Evolutionary conservation across 306 rosid genomes (phyloP).

Genomic region (Luffa aegyptiaca): DNA sequence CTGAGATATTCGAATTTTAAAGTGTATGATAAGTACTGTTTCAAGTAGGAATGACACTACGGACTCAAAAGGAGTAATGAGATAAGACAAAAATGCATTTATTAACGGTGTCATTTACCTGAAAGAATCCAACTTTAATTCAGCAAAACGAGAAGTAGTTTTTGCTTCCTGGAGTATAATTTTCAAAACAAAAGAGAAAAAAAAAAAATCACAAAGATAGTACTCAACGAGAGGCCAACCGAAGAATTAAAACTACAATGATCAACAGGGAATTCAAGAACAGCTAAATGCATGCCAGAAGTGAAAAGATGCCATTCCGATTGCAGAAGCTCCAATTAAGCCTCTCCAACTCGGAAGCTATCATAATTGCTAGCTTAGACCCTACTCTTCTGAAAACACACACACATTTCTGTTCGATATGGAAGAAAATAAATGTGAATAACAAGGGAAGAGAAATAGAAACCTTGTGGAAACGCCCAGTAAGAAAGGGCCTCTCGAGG

Average conservation of each 20-base stretch:
- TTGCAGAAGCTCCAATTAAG: not conserved
- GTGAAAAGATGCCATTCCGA: not conserved
- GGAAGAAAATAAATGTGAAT: not conserved
- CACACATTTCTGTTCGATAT: not conserved
- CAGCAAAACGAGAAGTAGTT: slow-evolving; percentile 29
- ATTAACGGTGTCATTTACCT: slow-evolving; percentile 15
- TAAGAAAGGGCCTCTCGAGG: slow-evolving; percentile 44
- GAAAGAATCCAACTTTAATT: slow-evolving; percentile 21
- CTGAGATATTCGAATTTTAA: slow-evolving; percentile 1
- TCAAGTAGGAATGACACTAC: not conserved
- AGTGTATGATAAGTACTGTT: not conserved
- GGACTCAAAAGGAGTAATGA: not conserved
- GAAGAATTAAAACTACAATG: not conserved
- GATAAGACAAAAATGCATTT: not conserved
- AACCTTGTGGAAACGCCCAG: slow-evolving; percentile 52
- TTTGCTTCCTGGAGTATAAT: slow-evolving; percentile 26
- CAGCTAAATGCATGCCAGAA: not conserved
- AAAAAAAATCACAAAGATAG: slow-evolving; percentile 3
- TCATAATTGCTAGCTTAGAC: not conserved
- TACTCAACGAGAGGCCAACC: not conserved
- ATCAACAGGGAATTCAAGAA: not conserved
- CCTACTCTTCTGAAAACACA: not conserved
- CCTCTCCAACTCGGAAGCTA: not conserved
- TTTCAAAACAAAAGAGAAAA: not conserved
- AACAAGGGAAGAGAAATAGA: not conserved